Conservation (phyloP, 1,139 yeast species). For the Suhomyces coccinellae region DNA sequence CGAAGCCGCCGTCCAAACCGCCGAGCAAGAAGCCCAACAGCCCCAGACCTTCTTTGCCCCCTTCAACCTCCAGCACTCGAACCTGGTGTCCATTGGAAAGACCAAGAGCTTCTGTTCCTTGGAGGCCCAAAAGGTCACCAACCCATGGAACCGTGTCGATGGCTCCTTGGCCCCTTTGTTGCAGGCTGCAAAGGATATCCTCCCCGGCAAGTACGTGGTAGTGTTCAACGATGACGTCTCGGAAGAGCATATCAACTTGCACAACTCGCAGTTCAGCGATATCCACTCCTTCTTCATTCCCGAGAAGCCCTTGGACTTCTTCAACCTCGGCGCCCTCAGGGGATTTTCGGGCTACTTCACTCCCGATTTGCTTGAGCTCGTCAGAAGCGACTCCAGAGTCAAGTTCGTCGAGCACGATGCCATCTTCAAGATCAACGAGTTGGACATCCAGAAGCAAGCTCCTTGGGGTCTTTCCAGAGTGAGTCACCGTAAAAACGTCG, state of each 20-base stretch:
- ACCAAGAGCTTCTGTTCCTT: background rate
- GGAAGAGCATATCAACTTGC: slow-evolving; percentile 17
- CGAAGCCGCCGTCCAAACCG: background rate
- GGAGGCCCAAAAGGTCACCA: background rate
- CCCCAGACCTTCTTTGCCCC: background rate
- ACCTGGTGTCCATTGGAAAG: background rate
- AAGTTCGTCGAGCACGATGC: slow-evolving; percentile 41
- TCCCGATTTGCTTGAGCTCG: slow-evolving; percentile 26
- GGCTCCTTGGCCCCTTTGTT: slow-evolving; percentile 9
- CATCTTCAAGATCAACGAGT: slow-evolving; percentile 32
- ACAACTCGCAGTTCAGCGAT: slow-evolving; percentile 7
- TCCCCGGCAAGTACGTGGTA: slow-evolving; percentile 32
- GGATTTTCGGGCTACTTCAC: slow-evolving; percentile 41
- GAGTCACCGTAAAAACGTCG: slow-evolving; percentile 26
- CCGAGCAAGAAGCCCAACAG: background rate
- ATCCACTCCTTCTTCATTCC: slow-evolving; percentile 3
- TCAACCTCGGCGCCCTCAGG: slow-evolving; percentile 27
- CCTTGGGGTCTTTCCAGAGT: slow-evolving; percentile 46
- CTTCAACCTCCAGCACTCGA: background rate
- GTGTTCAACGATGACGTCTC: slow-evolving; percentile 34
- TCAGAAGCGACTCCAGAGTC: slow-evolving; percentile 32
- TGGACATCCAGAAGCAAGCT: slow-evolving; percentile 39
- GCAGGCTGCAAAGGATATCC: slow-evolving; percentile 8
- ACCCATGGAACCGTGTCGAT: background rate
- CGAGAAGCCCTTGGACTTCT: slow-evolving; percentile 18